A percentile compares a stretch with the other conserved stretches of the same genome.
Evolutionary conservation across 1,284 basidiomycete species (phyloP).

Genomic region (Porogramme epimiltina): DNA sequence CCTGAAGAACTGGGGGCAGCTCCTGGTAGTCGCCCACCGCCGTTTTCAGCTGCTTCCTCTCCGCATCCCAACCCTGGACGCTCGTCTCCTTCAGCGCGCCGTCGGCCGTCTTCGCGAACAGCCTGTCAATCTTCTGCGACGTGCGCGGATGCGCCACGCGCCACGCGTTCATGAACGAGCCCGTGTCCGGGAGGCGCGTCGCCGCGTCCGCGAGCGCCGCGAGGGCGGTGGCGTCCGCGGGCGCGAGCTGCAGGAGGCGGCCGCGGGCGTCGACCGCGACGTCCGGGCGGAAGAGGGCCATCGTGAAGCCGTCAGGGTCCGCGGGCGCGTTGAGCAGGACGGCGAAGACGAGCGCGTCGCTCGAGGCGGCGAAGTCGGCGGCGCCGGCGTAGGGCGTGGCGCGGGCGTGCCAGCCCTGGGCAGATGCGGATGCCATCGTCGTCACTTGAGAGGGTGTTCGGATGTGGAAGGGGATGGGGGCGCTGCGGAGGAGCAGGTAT

Average conservation of each 20-base stretch:
- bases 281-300: slow-evolving; percentile 42
- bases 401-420: slow-evolving; percentile 37
- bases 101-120: slow-evolving; percentile 30
- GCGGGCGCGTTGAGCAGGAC: slow-evolving; percentile 42
- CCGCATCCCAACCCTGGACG: slow-evolving; percentile 45
- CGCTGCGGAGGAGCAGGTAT: slow-evolving; percentile 14
- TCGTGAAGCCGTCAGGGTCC: slow-evolving; percentile 43
- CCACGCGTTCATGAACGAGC: slow-evolving; percentile 46
- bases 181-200: slow-evolving; percentile 33
- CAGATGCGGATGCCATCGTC: slow-evolving; percentile 12
- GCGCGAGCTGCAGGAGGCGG: slow-evolving; percentile 33
- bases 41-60: slow-evolving; percentile 35
- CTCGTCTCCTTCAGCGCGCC: slow-evolving; percentile 37
- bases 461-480: slow-evolving; percentile 1
- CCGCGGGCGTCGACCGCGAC: slow-evolving; percentile 45
- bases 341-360: slow-evolving; percentile 36
- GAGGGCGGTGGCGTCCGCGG: slow-evolving; percentile 38
- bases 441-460: background rate
- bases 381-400: slow-evolving; percentile 35
- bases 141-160: slow-evolving; percentile 35
- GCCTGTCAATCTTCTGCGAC: slow-evolving; percentile 41
- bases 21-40: slow-evolving; percentile 36
- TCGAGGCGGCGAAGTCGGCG: slow-evolving; percentile 35
- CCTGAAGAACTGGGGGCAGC: slow-evolving; percentile 39
- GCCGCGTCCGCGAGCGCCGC: slow-evolving; percentile 32